Base-by-base conservation (phyloP, 1,284 basidiomycete species). In the Sanghuangporus baumii region DNA sequence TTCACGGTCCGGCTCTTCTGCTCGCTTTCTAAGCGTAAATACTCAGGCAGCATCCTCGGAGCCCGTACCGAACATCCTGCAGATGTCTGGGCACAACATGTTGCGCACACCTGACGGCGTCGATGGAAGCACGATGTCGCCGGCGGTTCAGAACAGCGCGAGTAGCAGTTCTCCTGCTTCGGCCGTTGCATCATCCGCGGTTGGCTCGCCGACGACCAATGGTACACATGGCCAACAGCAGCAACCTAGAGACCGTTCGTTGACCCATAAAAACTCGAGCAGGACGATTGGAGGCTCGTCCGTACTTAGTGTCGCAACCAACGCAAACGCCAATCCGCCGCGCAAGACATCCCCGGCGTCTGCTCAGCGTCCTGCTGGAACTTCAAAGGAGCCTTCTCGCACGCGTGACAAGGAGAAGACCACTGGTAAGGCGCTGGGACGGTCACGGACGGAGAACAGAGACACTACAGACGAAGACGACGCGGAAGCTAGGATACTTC, bases 261-360 rank as follows among this genome's bases (percentile, higher is more conserved):
- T 65, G 23, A 61, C 63, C 26, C 63, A 61, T 34, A 65, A 65
- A 41, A 61, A 55, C 40, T 65, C 63, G 55, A 65, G 55, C 50
- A 26, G 63, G 47, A 65, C 63, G 12, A 56, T 65, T 37, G 60
- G 62, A 16, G 58, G 57, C 5, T 18, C 60, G 6, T 40, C 43
- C 31, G 23, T 52, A 3, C 31, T 57, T 20, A 57, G 46, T 55
- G 56, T 43, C 20, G 55, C 47, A 16, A 48, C 54, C n/a, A 62
- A 31, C 18, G 47, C 12, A 14, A 41, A 38, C 31, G 41, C 20
- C 16, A 18, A 18, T 20, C 16, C 20, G 14, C 6, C 34, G 18
- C 56, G 63, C 55, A 58, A 61, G 55, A 26, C 55, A 16, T 57
- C 59, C 4, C 58, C 63, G 11, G 34, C 59, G 8, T 61, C 60